Evolutionary conservation across 345 rosid genomes (phyloP).

Genomic region (Euphorbia pulcherrima): DNA sequence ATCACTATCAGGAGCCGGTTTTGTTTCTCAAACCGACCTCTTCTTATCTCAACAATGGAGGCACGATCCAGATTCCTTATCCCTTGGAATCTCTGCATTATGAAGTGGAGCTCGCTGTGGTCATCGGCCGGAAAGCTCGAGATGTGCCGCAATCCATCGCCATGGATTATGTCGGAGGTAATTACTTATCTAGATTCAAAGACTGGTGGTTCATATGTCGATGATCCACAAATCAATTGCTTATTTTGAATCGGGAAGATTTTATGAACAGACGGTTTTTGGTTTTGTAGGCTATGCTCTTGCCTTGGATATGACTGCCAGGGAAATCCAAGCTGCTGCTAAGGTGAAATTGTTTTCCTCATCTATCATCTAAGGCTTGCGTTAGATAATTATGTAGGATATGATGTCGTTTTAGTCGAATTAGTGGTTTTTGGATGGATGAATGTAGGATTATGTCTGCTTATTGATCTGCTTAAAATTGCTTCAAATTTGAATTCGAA

Average conservation of each 20-base stretch:
- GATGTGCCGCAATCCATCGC: conserved; percentile 73
- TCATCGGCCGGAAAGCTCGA: conserved; percentile 68
- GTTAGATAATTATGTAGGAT: background rate
- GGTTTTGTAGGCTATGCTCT: conserved; percentile 66
- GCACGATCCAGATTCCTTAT: conserved; percentile 87
- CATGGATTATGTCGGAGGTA: conserved; percentile 87
- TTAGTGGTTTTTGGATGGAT: background rate
- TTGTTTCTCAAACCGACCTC: conserved; percentile 91
- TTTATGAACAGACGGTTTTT: background rate
- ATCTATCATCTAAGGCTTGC: background rate
- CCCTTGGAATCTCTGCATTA: conserved; percentile 68
- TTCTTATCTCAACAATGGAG: conserved; percentile 76
- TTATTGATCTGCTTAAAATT: background rate
- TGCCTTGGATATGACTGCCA: conserved; percentile 93
- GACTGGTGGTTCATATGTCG: background rate
- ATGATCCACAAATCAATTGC: no score
- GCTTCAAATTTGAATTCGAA: conserved; percentile 1
- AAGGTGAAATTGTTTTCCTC: conserved; percentile 41
- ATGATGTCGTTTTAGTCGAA: background rate
- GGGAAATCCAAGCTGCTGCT: conserved; percentile 77
- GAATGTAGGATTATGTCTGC: background rate
- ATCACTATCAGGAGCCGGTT: conserved; percentile 56
- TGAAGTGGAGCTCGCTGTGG: conserved; percentile 94
- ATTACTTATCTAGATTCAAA: background rate
- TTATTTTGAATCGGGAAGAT: background rate